Base-by-base conservation (phyloP, 768 basidiomycete species). In the Hirschioporus abietinus region DNA sequence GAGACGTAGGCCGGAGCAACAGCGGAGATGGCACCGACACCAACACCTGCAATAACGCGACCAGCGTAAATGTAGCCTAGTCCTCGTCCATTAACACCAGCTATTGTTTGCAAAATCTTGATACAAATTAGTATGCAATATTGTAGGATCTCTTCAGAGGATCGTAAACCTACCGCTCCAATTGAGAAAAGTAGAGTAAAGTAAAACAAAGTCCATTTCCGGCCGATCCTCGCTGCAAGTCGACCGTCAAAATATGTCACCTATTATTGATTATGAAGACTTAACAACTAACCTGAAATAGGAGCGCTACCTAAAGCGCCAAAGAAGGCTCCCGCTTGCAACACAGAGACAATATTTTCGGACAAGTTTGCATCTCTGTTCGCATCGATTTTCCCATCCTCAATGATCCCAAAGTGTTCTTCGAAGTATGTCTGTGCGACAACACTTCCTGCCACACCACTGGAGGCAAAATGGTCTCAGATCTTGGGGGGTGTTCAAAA, bases 1-100 rank as follows among this genome's bases (percentile, higher is more conserved):
- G 76, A 74, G 66, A 80, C 79, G 71, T 79, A 83, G 10, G 79
- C 77, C 1, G 81, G 81, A 57, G 78, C 77, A 60, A 78, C 73
- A 34, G 71, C 67, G 7, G 75, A 77, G 73, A 79, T 77, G 35
- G 75, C 70, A 67, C 80, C 80, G 58, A 80, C 75, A 58, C 79
- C 80, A 63, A 78, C 64, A 66, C 79, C 79, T 63, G 76, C 70
- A 58, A 78, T 69, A 66, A 78, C 76, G 69, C 79, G 75, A 60
- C 80, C 80, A 60, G 74, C 76, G 71, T 79, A 79, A 68, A 80
- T 75, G 66, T 72, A 71, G 52, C 68, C 69, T n/a, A 77, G 67
- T 24, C 71, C 70, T 26, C 68, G 65, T 36, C 66, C 62, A 74
- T 68, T 70, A 64, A 42, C n/a, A 26, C 58, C 36, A n/a, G 42